Evolutionary conservation across 805 yeast species (phyloP).

Genomic region (Candida railenensis): DNA sequence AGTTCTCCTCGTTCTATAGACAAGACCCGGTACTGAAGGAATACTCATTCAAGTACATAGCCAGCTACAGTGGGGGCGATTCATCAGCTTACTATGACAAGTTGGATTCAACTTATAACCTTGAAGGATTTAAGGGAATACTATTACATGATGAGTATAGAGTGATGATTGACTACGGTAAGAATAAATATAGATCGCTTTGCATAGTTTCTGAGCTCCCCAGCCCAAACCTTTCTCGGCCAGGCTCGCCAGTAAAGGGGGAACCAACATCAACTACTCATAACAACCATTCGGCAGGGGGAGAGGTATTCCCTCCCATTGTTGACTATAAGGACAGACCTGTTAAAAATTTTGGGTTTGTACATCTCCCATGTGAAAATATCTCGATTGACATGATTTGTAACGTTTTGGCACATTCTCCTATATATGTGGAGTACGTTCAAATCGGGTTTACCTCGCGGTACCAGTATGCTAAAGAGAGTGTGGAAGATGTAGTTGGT

Average conservation of each 20-base stretch:
- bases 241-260: slow-evolving; percentile 19
- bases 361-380: slow-evolving; percentile 17
- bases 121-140: slow-evolving; percentile 37
- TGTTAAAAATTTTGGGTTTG: slow-evolving; percentile 19
- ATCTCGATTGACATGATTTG: slow-evolving; percentile 18
- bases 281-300: neutral
- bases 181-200: slow-evolving; percentile 63
- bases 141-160: slow-evolving; percentile 60
- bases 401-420: slow-evolving; percentile 40
- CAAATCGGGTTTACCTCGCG: slow-evolving; percentile 36
- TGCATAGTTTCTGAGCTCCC: slow-evolving; percentile 56
- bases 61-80: neutral
- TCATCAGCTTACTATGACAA: slow-evolving; percentile 21
- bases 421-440: slow-evolving; percentile 58
- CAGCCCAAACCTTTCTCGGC: slow-evolving; percentile 17
- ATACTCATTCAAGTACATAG: slow-evolving; percentile 16
- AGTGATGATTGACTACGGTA: slow-evolving; percentile 62
- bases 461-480: slow-evolving; percentile 36
- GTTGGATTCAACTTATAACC: slow-evolving; percentile 57
- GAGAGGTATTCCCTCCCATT: slow-evolving; percentile 16
- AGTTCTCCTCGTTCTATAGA: slow-evolving; percentile 41
- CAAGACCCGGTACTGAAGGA: slow-evolving; percentile 12
- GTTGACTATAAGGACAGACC: slow-evolving; percentile 22
- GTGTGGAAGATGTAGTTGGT: slow-evolving; percentile 14
- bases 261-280: neutral